These are phyloP conservation scores for Fomitopsis pinicola DNA, from an alignment of 1,284 basidiomycete genomes.

Conservation along the genomic window DNA sequence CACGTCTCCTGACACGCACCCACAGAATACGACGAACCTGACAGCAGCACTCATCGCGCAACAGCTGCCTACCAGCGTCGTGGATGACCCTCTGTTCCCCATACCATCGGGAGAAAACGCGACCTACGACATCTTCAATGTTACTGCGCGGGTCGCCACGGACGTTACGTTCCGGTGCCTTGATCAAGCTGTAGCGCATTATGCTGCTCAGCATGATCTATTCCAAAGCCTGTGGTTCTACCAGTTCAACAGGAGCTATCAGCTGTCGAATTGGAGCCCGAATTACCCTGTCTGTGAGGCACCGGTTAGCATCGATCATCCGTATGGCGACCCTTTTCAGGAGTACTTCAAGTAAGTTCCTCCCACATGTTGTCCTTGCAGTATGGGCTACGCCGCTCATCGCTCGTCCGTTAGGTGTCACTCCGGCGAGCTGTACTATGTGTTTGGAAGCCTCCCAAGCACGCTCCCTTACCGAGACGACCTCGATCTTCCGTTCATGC, in stretches of 20 bases:
- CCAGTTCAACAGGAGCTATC: constrained; percentile 36
- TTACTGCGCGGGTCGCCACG: constrained; percentile 30
- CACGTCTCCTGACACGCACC: not conserved
- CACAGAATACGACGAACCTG: constrained; percentile 17
- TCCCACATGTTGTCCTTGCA: not conserved
- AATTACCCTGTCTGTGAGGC: constrained; percentile 33
- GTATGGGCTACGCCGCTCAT: too few relatives aligned
- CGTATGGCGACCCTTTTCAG: constrained; percentile 29
- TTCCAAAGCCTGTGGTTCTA: constrained; percentile 32
- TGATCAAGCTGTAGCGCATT: constrained; percentile 33
- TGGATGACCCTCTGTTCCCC: constrained; percentile 27
- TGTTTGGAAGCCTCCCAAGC: constrained; percentile 32
- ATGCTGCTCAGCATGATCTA: constrained; percentile 28
- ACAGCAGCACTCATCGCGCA: constrained; percentile 17
- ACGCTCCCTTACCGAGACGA: constrained; percentile 34
- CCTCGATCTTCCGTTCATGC: constrained; percentile 34
- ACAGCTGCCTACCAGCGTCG: constrained; percentile 19
- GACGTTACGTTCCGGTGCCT: constrained; percentile 37
- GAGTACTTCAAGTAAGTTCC: constrained; percentile 29
- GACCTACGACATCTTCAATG: constrained; percentile 32
- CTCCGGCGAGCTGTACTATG: constrained; percentile 36
- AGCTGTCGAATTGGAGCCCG: constrained; percentile 31
- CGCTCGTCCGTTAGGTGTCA: constrained; percentile 14
- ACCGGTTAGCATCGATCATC: constrained; percentile 27
- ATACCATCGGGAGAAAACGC: constrained; percentile 23